Conservation (phyloP, 2,329 filamentous ascomycete species). For the Diplodia corticola region DNA sequence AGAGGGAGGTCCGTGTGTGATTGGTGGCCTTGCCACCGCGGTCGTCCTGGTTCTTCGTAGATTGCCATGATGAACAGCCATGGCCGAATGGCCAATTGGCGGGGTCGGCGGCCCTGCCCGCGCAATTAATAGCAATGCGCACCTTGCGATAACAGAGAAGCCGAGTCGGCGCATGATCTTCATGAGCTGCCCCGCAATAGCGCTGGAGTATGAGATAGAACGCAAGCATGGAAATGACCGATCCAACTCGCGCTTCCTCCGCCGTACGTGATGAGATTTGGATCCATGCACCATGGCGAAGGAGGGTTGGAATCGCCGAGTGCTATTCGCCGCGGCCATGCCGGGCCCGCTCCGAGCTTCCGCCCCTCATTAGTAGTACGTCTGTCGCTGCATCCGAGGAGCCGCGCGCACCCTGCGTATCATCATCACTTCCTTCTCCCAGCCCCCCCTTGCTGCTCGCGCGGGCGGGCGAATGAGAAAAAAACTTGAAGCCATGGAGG, state of each 20-base stretch:
- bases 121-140: constrained; percentile 11
- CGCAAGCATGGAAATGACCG: neutral
- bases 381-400: neutral
- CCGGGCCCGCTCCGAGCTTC: constrained; percentile 1
- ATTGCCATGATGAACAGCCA: neutral
- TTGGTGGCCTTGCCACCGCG: constrained; percentile 11
- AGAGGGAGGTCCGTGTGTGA: constrained; percentile 1
- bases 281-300: neutral
- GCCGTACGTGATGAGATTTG: neutral
- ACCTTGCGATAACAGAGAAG: constrained; percentile 9
- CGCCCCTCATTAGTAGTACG: neutral
- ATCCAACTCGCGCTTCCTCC: neutral
- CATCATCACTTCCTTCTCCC: neutral
- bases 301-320: neutral
- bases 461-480: neutral
- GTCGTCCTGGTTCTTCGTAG: neutral
- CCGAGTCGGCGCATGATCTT: neutral
- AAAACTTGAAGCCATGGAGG: neutral
- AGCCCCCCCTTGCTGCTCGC: constrained; percentile 2
- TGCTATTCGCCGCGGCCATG: constrained; percentile 2
- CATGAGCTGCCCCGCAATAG: constrained; percentile 9
- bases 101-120: constrained; percentile 6
- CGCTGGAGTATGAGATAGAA: constrained; percentile 6
- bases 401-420: constrained; percentile 13
- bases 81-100: neutral